These are phyloP conservation scores for Populus trichocarpa DNA, from an alignment of 441 rosid genomes.

Conservation along the genomic window DNA sequence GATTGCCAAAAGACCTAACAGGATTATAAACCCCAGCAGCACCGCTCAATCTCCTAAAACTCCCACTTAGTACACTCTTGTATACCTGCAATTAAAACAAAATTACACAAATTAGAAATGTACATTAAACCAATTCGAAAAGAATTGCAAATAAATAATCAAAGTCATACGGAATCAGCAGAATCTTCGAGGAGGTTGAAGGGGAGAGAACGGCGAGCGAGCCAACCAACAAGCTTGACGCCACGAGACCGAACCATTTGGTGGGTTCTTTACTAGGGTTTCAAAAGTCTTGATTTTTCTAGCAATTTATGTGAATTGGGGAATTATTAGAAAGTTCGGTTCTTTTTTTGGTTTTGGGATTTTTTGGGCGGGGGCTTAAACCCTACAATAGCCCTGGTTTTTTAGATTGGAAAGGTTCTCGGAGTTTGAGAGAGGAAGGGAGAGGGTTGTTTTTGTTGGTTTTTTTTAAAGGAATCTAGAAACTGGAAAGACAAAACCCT, in stretches of 20 bases:
- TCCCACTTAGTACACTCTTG: conserved; percentile 32
- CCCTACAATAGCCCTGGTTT: conserved; percentile 35
- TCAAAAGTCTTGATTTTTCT: background rate
- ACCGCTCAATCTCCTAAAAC: conserved; percentile 38
- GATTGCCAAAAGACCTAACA: conserved; percentile 27
- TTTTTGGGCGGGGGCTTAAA: conserved; percentile 17
- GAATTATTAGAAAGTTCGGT: background rate
- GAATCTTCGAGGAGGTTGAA: conserved; percentile 27
- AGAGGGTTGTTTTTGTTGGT: background rate
- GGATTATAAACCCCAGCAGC: conserved; percentile 28
- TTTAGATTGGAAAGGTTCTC: conserved; percentile 26
- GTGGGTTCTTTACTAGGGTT: background rate
- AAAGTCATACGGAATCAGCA: conserved; percentile 33
- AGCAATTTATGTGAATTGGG: background rate
- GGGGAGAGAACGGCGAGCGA: conserved; percentile 48
- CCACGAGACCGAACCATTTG: conserved; percentile 69
- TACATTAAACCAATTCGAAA: background rate
- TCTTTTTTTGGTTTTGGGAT: background rate
- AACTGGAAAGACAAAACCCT: background rate
- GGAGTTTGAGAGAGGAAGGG: background rate
- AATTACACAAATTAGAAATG: background rate
- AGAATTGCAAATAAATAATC: background rate
- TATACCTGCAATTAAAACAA: conserved; percentile 31
- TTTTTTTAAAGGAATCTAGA: background rate
- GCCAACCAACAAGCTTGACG: conserved; percentile 45